A percentile compares a stretch with the other conserved stretches of the same genome.
phyloP scores from a whole-genome alignment of 2,329 filamentous ascomycete genomes.

The Didymella pinodella region DNA sequence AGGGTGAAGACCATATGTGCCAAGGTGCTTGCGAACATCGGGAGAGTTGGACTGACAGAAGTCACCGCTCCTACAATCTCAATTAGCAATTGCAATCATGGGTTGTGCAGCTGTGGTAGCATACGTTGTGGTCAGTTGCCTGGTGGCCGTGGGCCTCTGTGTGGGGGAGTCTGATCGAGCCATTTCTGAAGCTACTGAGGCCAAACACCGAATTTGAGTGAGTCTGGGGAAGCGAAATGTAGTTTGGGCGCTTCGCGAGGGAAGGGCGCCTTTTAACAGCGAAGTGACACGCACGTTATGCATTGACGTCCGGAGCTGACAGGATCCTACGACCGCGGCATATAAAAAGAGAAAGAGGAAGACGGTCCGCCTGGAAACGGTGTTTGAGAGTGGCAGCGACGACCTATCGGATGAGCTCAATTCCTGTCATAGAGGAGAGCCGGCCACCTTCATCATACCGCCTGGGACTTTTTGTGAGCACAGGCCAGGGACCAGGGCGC shows the following conservation, averaged over 20 bases:
- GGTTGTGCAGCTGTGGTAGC: constrained; percentile 17
- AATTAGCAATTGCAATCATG: constrained; percentile 23
- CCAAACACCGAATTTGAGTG: constrained; percentile 39
- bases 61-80: constrained; percentile 51
- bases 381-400: constrained; percentile 24
- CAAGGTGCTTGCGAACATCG: constrained; percentile 60
- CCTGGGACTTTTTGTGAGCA: constrained; percentile 21
- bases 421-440: constrained; percentile 19
- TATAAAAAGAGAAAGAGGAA: constrained; percentile 42
- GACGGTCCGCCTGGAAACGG: constrained; percentile 31
- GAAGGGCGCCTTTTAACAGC: constrained; percentile 46
- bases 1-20: constrained; percentile 62
- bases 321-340: constrained; percentile 40
- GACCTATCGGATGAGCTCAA: constrained; percentile 41
- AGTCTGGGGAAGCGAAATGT: constrained; percentile 28
- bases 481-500: constrained; percentile 9
- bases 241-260: constrained; percentile 31
- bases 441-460: constrained; percentile 23
- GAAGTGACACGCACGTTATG: constrained; percentile 39
- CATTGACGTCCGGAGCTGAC: constrained; percentile 45
- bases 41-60: constrained; percentile 59
- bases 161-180: constrained; percentile 44
- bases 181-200: constrained; percentile 47
- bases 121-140: constrained; percentile 52
- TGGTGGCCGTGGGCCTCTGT: constrained; percentile 46